Conservation (phyloP, 2,329 filamentous ascomycete species). For the Epichloe hybrida region DNA sequence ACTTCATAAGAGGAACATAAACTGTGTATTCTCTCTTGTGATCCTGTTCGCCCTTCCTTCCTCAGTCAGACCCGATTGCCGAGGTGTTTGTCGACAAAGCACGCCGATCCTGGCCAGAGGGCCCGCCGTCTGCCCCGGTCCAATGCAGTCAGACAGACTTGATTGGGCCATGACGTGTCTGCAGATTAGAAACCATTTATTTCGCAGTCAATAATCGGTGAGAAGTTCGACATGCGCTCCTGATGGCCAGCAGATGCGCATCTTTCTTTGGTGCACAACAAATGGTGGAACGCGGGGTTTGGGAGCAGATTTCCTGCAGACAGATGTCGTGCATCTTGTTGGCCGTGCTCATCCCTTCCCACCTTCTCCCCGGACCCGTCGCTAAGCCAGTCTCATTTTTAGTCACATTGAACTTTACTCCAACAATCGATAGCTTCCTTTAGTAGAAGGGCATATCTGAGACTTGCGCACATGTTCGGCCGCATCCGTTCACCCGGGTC, state of each 20-base stretch:
- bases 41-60: neutral
- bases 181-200: neutral
- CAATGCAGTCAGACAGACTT: neutral
- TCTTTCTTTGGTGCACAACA: neutral
- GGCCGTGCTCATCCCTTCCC: neutral
- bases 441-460: no score
- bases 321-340: neutral
- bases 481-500: no score
- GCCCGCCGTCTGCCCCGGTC: neutral
- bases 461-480: no score
- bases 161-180: neutral
- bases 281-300: neutral
- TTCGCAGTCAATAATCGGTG: neutral
- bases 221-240: neutral
- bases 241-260: neutral
- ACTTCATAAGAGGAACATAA: neutral
- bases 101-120: neutral
- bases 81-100: constrained; percentile 1
- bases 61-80: neutral
- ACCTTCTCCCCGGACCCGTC: neutral
- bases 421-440: neutral
- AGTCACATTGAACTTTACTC: neutral
- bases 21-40: neutral
- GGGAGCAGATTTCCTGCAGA: neutral
- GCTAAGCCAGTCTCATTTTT: neutral